Evolutionary conservation across 2,329 filamentous ascomycete genomes (phyloP).

Genomic region (Fusarium papillatum): DNA sequence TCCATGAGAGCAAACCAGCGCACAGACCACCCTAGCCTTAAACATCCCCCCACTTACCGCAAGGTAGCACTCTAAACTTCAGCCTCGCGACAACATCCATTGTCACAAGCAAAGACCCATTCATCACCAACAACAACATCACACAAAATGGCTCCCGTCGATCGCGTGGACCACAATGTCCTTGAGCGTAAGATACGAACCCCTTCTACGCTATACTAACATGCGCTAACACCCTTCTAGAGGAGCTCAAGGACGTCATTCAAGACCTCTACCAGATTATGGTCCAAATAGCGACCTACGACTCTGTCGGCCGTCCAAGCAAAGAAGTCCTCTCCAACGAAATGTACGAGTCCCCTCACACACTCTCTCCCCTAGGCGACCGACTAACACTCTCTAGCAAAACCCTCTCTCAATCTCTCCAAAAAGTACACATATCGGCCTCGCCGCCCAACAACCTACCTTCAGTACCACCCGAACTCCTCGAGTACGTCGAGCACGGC

Average conservation of each 20-base stretch:
- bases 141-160: conserved; percentile 57
- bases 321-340: conserved; percentile 69
- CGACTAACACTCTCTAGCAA: conserved; percentile 47
- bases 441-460: conserved; percentile 60
- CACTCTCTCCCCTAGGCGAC: neutral
- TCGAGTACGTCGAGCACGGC: conserved; percentile 78
- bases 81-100: conserved; percentile 20
- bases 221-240: conserved; percentile 50
- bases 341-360: conserved; percentile 53
- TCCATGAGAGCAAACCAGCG: neutral
- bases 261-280: conserved; percentile 75
- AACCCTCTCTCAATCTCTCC: conserved; percentile 55
- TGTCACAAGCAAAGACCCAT: conserved; percentile 3
- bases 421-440: conserved; percentile 56
- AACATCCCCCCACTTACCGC: conserved; percentile 28
- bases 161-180: conserved; percentile 52
- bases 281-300: conserved; percentile 74
- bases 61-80: neutral
- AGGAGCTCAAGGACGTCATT: conserved; percentile 72
- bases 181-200: conserved; percentile 53
- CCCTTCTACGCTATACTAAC: neutral
- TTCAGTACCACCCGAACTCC: conserved; percentile 71
- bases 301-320: conserved; percentile 63
- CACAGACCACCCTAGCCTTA: conserved; percentile 1
- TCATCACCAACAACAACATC: neutral